Evolutionary conservation across 192 early-diverging fungal species (phyloP).

Genomic region (Piromyces sp.): DNA sequence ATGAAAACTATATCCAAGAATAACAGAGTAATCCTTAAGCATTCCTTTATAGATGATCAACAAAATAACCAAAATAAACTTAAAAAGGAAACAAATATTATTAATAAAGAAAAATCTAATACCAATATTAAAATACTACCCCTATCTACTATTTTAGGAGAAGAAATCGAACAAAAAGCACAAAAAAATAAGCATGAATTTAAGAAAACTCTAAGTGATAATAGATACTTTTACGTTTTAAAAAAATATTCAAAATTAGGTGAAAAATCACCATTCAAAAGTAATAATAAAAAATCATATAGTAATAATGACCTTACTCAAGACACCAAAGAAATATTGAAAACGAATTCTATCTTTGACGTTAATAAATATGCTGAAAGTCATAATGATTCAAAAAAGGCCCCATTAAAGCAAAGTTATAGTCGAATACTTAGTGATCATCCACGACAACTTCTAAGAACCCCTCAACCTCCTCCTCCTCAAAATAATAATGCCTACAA

Average conservation of each 20-base stretch:
- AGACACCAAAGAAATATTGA: background rate
- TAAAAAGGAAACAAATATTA: background rate
- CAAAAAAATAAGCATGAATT: background rate
- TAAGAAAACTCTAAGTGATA: background rate
- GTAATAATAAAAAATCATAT: background rate
- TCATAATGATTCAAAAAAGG: background rate
- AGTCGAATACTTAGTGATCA: too few relatives aligned
- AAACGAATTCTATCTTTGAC: background rate
- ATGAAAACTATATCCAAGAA: too few relatives aligned
- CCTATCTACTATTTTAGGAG: background rate
- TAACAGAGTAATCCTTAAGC: background rate
- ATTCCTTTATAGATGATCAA: background rate
- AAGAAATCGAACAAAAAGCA: background rate
- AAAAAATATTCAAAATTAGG: background rate
- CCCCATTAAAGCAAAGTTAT: too few relatives aligned
- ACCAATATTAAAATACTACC: background rate
- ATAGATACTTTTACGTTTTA: background rate
- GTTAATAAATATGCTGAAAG: background rate
- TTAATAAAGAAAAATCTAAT: background rate
- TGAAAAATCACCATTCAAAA: background rate
- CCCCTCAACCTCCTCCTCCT: too few relatives aligned
- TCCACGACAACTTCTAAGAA: too few relatives aligned
- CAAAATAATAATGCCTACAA: background rate
- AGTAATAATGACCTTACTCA: background rate
- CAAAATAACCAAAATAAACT: background rate